phyloP scores from a whole-genome alignment of 768 basidiomycete species.

The Cantharellus cinnabarinus region DNA sequence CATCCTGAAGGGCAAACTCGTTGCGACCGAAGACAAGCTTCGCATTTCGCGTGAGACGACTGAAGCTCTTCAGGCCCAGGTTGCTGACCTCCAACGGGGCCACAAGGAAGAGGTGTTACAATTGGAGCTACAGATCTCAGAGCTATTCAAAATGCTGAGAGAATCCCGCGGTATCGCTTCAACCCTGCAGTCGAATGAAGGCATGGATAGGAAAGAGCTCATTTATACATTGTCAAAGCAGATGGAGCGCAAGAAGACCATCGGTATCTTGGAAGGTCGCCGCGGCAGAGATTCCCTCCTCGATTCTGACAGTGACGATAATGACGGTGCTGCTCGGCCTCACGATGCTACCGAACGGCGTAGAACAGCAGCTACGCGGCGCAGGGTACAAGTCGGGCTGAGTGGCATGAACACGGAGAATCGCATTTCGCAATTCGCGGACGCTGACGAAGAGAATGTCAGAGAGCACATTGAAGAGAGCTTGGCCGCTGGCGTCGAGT shows the following conservation, averaged over 20 bases:
- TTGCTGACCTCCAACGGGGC: slow-evolving; percentile 52
- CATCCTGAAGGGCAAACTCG: slow-evolving; percentile 48
- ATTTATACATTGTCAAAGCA: slow-evolving; percentile 65
- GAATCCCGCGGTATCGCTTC: slow-evolving; percentile 62
- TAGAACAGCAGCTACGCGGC: background rate
- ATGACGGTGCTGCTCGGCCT: slow-evolving; percentile 16
- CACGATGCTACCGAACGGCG: slow-evolving; percentile 16
- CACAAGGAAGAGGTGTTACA: slow-evolving; percentile 79
- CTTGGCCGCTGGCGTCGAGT: slow-evolving; percentile 48
- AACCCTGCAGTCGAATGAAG: slow-evolving; percentile 38
- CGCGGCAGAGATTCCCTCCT: slow-evolving; percentile 1
- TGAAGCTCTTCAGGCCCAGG: slow-evolving; percentile 49
- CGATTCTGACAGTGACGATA: slow-evolving; percentile 13
- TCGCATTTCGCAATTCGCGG: slow-evolving; percentile 68
- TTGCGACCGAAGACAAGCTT: slow-evolving; percentile 57
- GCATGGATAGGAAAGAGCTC: slow-evolving; percentile 50
- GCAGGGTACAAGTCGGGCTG: background rate
- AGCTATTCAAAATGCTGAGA: slow-evolving; percentile 83
- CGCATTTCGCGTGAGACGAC: slow-evolving; percentile 60
- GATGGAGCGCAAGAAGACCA: slow-evolving; percentile 65
- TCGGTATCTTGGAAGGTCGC: slow-evolving; percentile 61
- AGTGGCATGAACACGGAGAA: slow-evolving; percentile 7
- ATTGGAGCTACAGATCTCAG: slow-evolving; percentile 81
- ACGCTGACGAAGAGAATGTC: slow-evolving; percentile 51
- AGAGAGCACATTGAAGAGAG: slow-evolving; percentile 78